These are phyloP conservation scores for Citrus cavaleriei DNA, from an alignment of 345 rosid species.

Conservation along the genomic window DNA sequence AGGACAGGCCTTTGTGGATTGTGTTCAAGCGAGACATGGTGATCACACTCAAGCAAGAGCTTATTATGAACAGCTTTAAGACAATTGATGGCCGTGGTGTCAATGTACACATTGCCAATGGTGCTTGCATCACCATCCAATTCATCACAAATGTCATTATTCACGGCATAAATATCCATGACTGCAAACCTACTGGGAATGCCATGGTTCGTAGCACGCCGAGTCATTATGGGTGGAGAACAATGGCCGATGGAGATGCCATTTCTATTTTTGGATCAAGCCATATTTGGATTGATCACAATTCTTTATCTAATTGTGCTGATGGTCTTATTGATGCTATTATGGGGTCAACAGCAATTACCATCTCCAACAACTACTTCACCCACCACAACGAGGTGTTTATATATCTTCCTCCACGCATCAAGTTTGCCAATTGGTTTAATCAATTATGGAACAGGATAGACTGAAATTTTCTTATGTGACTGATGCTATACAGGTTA, in stretches of 20 bases:
- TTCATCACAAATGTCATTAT: slow-evolving; percentile 71
- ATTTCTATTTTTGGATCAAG: slow-evolving; percentile 72
- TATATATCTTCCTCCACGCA: not conserved
- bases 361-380: slow-evolving; percentile 69
- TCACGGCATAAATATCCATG: slow-evolving; percentile 68
- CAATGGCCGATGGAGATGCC: slow-evolving; percentile 81
- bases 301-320: slow-evolving; percentile 73
- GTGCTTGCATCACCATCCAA: slow-evolving; percentile 70
- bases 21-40: slow-evolving; percentile 83
- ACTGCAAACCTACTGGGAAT: slow-evolving; percentile 68
- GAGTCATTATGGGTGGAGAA: slow-evolving; percentile 74
- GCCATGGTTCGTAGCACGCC: slow-evolving; percentile 91
- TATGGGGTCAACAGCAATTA: slow-evolving; percentile 70
- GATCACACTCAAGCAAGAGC: slow-evolving; percentile 61
- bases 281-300: slow-evolving; percentile 94
- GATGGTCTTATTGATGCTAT: slow-evolving; percentile 79
- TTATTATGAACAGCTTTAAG: slow-evolving; percentile 85
- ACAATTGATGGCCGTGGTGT: slow-evolving; percentile 73
- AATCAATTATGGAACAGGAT: not conserved
- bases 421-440: not conserved
- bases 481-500: slow-evolving; percentile 47
- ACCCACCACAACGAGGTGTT: slow-evolving; percentile 73
- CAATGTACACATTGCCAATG: slow-evolving; percentile 58
- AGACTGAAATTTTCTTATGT: not conserved
- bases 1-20: slow-evolving; percentile 73